These are phyloP conservation scores for Ogataea pilisensis DNA, from an alignment of 805 yeast genomes.

Conservation along the genomic window DNA sequence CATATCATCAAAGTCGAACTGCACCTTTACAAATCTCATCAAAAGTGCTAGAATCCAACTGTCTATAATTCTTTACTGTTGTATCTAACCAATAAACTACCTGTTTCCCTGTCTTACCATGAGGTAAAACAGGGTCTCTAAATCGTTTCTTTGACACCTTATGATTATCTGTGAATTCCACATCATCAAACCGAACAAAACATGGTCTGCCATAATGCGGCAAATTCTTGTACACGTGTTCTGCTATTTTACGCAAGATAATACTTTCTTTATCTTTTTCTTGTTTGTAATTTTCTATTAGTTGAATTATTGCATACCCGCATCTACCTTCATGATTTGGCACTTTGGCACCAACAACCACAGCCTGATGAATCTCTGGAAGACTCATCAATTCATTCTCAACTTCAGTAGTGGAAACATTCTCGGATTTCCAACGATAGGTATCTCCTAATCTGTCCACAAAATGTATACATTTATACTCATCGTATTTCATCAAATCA, in stretches of 20 bases:
- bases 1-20: constrained; percentile 16
- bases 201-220: constrained; percentile 87
- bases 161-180: constrained; percentile 73
- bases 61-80: constrained; percentile 44
- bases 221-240: constrained; percentile 38
- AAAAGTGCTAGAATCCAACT: constrained; percentile 59
- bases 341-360: constrained; percentile 83
- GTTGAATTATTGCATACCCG: constrained; percentile 78
- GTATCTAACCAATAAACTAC: constrained; percentile 64
- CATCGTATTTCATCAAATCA: constrained; percentile 70
- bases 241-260: constrained; percentile 38
- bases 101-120: constrained; percentile 58
- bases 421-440: constrained; percentile 94
- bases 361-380: constrained; percentile 53
- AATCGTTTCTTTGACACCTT: constrained; percentile 70
- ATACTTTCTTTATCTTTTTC: constrained; percentile 27
- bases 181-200: constrained; percentile 65
- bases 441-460: constrained; percentile 95
- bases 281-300: constrained; percentile 25
- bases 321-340: constrained; percentile 93
- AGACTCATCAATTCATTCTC: constrained; percentile 61
- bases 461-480: constrained; percentile 68
- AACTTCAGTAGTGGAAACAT: constrained; percentile 90
- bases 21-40: constrained; percentile 19
- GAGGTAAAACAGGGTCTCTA: constrained; percentile 65